Evolutionary conservation across 2,329 filamentous ascomycete species (phyloP).

Genomic region (Diplodia intermedia): DNA sequence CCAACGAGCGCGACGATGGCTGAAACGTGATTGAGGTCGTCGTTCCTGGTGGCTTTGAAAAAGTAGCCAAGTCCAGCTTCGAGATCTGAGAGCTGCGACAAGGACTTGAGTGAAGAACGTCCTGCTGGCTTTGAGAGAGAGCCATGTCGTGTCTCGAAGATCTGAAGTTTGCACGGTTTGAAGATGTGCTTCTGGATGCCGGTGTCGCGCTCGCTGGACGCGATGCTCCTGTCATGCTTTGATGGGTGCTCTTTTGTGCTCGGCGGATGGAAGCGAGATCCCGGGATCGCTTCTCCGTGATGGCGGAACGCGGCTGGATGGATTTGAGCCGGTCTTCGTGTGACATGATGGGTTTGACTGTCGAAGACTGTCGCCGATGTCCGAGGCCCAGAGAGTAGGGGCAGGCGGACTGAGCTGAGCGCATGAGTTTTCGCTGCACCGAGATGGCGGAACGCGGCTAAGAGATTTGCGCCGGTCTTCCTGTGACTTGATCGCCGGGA

Average conservation of each 20-base stretch:
- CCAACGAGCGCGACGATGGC: background rate
- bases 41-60: background rate
- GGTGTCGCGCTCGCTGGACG: background rate
- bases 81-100: background rate
- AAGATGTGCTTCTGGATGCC: background rate
- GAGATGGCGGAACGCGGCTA: background rate
- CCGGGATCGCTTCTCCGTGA: background rate
- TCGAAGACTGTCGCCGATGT: background rate
- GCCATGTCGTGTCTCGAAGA: background rate
- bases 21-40: background rate
- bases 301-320: no score
- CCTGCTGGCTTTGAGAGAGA: no score
- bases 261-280: background rate
- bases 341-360: background rate
- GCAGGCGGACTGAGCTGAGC: background rate
- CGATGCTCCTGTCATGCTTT: background rate
- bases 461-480: background rate
- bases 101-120: background rate
- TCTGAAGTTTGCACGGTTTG: background rate
- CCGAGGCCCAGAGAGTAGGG: background rate
- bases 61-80: background rate
- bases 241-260: background rate
- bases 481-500: background rate
- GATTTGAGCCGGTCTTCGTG: background rate
- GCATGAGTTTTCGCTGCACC: background rate